Conservation (phyloP, 257 asterid genomes). For the Lavandula angustifolia region DNA sequence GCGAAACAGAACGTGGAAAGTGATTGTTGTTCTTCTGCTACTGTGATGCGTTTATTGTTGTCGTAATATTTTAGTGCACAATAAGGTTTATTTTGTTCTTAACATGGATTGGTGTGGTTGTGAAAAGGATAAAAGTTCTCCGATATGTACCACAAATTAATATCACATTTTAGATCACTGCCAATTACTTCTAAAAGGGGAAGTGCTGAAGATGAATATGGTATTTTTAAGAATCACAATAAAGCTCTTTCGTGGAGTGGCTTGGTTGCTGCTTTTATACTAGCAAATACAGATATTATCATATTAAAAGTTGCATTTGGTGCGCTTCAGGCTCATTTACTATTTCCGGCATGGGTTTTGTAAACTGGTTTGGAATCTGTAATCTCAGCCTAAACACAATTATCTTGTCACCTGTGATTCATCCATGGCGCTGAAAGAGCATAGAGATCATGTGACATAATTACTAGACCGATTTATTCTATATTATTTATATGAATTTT, state of each 20-base stretch:
- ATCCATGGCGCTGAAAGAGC: constrained; percentile 6
- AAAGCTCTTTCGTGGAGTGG: constrained; percentile 9
- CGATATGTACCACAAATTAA: background rate
- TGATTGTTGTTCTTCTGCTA: background rate
- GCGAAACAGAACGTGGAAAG: constrained; percentile 16
- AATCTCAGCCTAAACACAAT: background rate
- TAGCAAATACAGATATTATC: background rate
- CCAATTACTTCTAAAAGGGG: background rate
- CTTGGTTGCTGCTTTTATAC: constrained; percentile 9
- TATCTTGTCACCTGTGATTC: background rate
- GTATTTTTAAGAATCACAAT: constrained; percentile 5
- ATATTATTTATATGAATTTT: constrained; percentile 15
- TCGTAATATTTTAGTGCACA: constrained; percentile 2
- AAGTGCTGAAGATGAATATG: constrained; percentile 9
- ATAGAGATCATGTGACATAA: constrained; percentile 2
- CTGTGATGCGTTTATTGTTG: constrained; percentile 17
- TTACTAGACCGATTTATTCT: constrained; percentile 13
- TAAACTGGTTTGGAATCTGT: constrained; percentile 6
- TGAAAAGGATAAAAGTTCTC: background rate
- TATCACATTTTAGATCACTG: constrained; percentile 1
- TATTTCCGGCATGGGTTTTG: background rate
- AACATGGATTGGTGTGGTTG: background rate
- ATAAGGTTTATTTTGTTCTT: background rate
- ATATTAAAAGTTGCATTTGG: constrained; percentile 3
- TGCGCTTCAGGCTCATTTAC: constrained; percentile 1